Percentiles rank a stretch among this genome's conserved stretches.
Evolutionary conservation across 805 yeast species (phyloP).

Genomic region (Cephaloascus fragrans): DNA sequence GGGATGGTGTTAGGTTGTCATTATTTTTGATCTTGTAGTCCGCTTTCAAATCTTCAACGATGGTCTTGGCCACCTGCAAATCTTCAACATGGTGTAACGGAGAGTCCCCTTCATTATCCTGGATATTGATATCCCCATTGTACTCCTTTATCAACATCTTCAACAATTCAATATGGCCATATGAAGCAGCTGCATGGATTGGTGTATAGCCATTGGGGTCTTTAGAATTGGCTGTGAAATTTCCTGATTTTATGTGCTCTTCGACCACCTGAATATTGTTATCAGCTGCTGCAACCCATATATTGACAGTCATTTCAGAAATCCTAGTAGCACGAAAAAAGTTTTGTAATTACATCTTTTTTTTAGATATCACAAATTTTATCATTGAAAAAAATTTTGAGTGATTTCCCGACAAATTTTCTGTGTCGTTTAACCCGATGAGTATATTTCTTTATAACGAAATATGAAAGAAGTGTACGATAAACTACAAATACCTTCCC

Average conservation of each 20-base stretch:
- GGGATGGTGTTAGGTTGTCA: conserved; percentile 69
- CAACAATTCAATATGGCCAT: conserved; percentile 69
- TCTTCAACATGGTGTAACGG: conserved; percentile 90
- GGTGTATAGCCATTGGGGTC: conserved; percentile 97
- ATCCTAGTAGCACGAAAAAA: not conserved
- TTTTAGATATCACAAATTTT: not conserved
- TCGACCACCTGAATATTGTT: conserved; percentile 55
- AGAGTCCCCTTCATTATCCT: conserved; percentile 88
- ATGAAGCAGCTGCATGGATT: conserved; percentile 94
- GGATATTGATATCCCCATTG: conserved; percentile 77
- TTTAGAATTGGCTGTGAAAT: conserved; percentile 55
- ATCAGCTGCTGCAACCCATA: conserved; percentile 96
- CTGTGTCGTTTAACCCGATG: no score
- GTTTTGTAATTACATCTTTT: not conserved
- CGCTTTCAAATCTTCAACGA: conserved; percentile 63
- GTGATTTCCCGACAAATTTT: no score
- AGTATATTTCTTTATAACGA: no score
- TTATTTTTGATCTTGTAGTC: conserved; percentile 52
- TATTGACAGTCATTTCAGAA: conserved; percentile 43
- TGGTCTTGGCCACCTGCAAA: conserved; percentile 46
- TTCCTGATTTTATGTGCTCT: conserved; percentile 37
- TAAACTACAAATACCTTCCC: no score
- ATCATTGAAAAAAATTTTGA: no score
- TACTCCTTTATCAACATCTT: conserved; percentile 35
- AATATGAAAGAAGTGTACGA: no score